These are phyloP conservation scores for Smittium culicis DNA, from an alignment of 371 early-diverging fungal genomes.

Conservation along the genomic window DNA sequence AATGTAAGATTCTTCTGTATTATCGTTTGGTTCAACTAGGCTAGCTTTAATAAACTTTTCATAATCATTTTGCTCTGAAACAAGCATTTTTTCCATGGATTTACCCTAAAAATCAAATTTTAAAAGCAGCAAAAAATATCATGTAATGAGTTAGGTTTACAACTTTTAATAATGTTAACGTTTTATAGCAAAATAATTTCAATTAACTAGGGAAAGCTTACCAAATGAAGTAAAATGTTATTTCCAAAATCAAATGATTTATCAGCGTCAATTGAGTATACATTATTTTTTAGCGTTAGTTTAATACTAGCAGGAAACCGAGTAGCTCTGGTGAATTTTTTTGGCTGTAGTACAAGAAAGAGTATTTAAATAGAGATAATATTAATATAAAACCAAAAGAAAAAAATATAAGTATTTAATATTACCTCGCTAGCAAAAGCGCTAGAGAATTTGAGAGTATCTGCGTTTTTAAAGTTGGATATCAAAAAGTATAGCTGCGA, in stretches of 20 bases:
- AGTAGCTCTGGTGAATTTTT: constrained; percentile 40
- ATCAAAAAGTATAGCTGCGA: constrained; percentile 66
- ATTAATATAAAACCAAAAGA: too few species aligned
- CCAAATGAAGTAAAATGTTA: constrained; percentile 43
- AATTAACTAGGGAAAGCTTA: neutral
- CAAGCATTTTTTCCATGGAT: constrained; percentile 72
- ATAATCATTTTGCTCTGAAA: constrained; percentile 48
- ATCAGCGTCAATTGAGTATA: constrained; percentile 73
- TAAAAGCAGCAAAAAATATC: neutral
- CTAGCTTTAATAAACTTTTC: constrained; percentile 43
- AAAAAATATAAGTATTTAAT: too few species aligned
- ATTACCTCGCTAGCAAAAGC: constrained; percentile 34
- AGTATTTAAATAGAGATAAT: constrained; percentile 8
- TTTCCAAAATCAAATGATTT: constrained; percentile 53
- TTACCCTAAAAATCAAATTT: constrained; percentile 36
- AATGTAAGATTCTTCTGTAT: constrained; percentile 21
- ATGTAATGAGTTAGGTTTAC: neutral
- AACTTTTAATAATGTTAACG: too few species aligned
- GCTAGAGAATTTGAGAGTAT: constrained; percentile 43
- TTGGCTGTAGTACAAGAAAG: too few species aligned
- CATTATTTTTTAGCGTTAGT: constrained; percentile 47
- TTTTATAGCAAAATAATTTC: neutral
- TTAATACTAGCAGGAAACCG: constrained; percentile 46
- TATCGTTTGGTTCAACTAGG: constrained; percentile 12
- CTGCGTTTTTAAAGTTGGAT: constrained; percentile 47